Evolutionary conservation across 176 grass and related monocot genomes (phyloP).

Genomic region (Avena sativa): DNA sequence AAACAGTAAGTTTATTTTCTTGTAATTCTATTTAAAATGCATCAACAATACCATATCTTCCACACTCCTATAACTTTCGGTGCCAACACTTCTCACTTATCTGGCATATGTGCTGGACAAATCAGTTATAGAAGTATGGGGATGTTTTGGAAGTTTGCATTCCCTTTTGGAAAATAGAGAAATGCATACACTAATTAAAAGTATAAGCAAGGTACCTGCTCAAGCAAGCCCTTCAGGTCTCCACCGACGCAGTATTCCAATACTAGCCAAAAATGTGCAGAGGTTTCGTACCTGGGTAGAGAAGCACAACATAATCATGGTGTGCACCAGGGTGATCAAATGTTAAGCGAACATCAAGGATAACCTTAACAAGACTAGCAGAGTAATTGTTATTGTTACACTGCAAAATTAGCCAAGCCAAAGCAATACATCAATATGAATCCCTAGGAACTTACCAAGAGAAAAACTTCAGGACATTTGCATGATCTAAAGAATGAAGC

Average conservation of each 20-base stretch:
- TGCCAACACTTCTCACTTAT: slow-evolving; percentile 8
- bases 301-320: slow-evolving; percentile 26
- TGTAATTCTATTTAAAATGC: slow-evolving; percentile 15
- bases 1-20: not conserved
- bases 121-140: not conserved
- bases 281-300: slow-evolving; percentile 85
- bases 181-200: not conserved
- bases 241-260: slow-evolving; percentile 96
- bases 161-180: slow-evolving; percentile 36
- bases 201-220: slow-evolving; percentile 63
- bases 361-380: slow-evolving; percentile 33
- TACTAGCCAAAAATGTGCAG: slow-evolving; percentile 93
- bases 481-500: slow-evolving; percentile 86
- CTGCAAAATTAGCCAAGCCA: slow-evolving; percentile 20
- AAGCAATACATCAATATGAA: slow-evolving; percentile 1
- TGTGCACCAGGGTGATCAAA: not conserved
- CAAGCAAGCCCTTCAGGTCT: slow-evolving; percentile 79
- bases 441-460: slow-evolving; percentile 65
- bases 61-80: not conserved
- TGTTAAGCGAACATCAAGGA: slow-evolving; percentile 24
- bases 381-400: not conserved
- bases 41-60: not conserved
- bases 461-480: slow-evolving; percentile 87
- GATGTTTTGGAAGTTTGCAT: slow-evolving; percentile 11
- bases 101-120: slow-evolving; percentile 1